A percentile compares a stretch with the other conserved stretches of the same genome.
These are phyloP conservation scores for Monilinia vaccinii-corymbosi DNA, from an alignment of 2,329 filamentous ascomycete genomes.

Conservation along the genomic window DNA sequence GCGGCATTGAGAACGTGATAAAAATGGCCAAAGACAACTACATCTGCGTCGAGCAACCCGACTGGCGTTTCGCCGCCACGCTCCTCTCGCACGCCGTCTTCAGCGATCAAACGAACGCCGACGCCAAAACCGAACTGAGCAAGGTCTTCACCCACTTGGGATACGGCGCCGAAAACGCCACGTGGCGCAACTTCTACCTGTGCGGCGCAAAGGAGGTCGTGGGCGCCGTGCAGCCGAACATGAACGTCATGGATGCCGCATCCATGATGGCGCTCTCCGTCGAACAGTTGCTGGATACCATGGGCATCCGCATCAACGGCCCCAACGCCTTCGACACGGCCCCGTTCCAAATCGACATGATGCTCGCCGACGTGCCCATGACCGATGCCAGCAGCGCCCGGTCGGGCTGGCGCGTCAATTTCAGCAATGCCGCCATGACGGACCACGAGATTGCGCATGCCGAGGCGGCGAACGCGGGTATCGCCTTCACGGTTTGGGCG, in stretches of 20 bases:
- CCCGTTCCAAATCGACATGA: not conserved
- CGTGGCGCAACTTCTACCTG: conserved; percentile 21
- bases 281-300: not conserved
- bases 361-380: not conserved
- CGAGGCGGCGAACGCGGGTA: not conserved
- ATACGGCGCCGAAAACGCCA: no score
- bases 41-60: no score
- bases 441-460: not conserved
- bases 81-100: no score
- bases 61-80: no score
- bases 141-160: no score
- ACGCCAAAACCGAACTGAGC: no score
- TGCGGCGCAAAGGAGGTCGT: not conserved
- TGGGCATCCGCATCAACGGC: not conserved
- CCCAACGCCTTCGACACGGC: not conserved
- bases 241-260: not conserved
- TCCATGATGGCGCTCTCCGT: not conserved
- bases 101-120: no score
- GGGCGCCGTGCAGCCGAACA: not conserved
- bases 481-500: not conserved
- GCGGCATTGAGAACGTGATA: no score
- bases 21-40: no score
- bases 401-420: not conserved
- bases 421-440: not conserved
- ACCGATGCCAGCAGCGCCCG: not conserved